Base-by-base conservation (phyloP, 2,329 filamentous ascomycete genomes). In the Coccinonectria pachysandricola region DNA sequence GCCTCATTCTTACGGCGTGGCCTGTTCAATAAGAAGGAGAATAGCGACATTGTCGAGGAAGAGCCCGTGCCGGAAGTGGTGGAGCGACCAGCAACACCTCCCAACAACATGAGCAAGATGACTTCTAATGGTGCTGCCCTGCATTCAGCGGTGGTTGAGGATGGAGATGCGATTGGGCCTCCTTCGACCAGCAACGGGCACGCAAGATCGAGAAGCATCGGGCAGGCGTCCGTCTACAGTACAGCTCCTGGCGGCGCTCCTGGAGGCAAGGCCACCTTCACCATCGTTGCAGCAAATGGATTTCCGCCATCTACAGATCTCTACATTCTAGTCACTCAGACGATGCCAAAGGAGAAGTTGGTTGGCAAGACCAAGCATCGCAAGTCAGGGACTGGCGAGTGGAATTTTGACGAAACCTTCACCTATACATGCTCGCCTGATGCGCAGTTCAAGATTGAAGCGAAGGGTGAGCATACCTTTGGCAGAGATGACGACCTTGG, bases 351-450 rank as follows among this genome's bases (percentile, higher is more conserved):
- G 56, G 70, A 64, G 25, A 95, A 91, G 60, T 72, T 80, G 23
- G 63, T 98, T 23, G 77, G 87, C 59, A 95, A 96, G 64, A 95
- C 87, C 12, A 93, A 94, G 53, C 80, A 91, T 38, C 72, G 82
- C 60, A 94, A 94, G 54, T 69, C 78, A 1, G 59, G 71, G 3
- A 62, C 61, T 2, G 83, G 80, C 2, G 59, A 66, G 4, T 71
- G 83, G 35, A 66, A 62, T 11, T 93, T 75, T 52, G 77, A 85
- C 37, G 84, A 93, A 52, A 76, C 73, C 1, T 88, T 91, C 64
- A 86, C 77, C 46, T 67, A 81, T 12, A 63, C 68, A 8, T 92
- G 86, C 56, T 71, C 78, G 1, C 77, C 88, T 3, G 88, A 95
- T 43, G 68, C 81, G 12, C 77, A 83, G 48, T 96, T 95, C 69